These are phyloP conservation scores for Monilinia aucupariae DNA, from an alignment of 2,329 filamentous ascomycete genomes.

Conservation along the genomic window DNA sequence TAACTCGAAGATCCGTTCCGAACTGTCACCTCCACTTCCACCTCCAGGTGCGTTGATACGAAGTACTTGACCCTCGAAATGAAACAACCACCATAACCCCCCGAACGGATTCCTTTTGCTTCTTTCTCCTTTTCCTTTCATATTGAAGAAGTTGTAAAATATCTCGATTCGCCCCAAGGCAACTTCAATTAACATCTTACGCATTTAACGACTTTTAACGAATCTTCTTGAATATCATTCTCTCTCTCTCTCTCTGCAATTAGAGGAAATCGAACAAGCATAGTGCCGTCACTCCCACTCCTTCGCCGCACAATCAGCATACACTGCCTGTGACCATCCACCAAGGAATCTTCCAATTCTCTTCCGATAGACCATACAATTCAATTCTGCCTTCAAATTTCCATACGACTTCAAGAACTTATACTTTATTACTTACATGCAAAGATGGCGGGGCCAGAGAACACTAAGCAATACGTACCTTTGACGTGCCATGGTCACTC, in stretches of 20 bases:
- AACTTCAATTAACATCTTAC: conserved; percentile 23
- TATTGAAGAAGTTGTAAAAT: background rate
- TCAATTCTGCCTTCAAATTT: background rate
- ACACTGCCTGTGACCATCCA: background rate
- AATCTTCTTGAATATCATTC: conserved; percentile 32
- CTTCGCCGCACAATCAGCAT: background rate
- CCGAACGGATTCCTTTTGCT: conserved; percentile 1
- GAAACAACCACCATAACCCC: conserved; percentile 2
- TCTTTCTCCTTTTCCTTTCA: conserved; percentile 7
- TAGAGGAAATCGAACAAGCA: background rate
- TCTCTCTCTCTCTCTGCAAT: conserved; percentile 10
- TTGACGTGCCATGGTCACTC: conserved; percentile 73
- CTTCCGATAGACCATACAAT: background rate
- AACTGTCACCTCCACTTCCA: background rate
- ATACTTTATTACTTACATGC: conserved; percentile 7
- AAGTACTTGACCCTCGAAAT: conserved; percentile 1
- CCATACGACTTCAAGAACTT: background rate
- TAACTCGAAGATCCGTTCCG: background rate
- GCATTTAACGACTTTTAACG: conserved; percentile 34
- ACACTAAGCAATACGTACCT: conserved; percentile 47
- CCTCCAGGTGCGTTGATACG: too few relatives aligned
- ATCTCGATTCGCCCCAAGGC: background rate
- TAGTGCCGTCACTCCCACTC: conserved; percentile 9
- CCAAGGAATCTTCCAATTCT: background rate
- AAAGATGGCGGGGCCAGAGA: conserved; percentile 29